Base-by-base conservation (phyloP, 352 stramenopile genomes). In the Aphanomyces astaci region DNA sequence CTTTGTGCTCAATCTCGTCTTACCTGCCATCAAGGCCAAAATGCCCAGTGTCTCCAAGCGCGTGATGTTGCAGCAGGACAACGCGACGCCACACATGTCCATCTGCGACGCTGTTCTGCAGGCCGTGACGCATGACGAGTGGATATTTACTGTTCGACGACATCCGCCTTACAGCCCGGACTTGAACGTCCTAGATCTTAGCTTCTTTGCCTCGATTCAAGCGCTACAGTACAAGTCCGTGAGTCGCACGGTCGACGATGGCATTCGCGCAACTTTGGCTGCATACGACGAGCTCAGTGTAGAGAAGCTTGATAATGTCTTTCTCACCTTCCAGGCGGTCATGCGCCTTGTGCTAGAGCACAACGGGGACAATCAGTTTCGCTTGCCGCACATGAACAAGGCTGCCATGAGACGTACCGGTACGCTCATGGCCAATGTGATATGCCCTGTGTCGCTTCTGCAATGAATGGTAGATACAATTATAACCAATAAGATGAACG, bases 161-260 rank as follows among this genome's bases (percentile, higher is more conserved):
- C 71, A 80, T 45, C 71, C 66, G 4, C 28, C 69, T 3, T 75
- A 77, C 31, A 74, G 63, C 1, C 71, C 75, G 0, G 71, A 78
- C 39, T 53, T 70, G 22, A 80, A 76, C 28, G 66, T 76, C 0
- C 52, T 77, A 2, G 72, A 80, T 28, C 53, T 74, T 4, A 64
- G 62, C 24, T 71, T 71, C 22, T 77, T 79, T 53, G 49, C 65
- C n/a, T n/a, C n/a, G n/a, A n/a, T n/a, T n/a, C n/a, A n/a, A n/a
- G n/a, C n/a, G n/a, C n/a, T n/a, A n/a, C 72, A 76, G 30, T 64
- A 71, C n/a, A 11, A 51, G 30, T 7, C 49, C 39, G 36, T 55
- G 31, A 19, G 15, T 70, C 10, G 24, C 30, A 31, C 40, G 54
- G 15, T 32, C 62, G n/a, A 40, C 39, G 30, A 15, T 39, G 1